Evolutionary conservation across 225 moss, liverwort and hornwort genomes (phyloP), one percentile per base, ranked within the genome.

Genomic region (Rhytidiadelphus loreus): DNA sequence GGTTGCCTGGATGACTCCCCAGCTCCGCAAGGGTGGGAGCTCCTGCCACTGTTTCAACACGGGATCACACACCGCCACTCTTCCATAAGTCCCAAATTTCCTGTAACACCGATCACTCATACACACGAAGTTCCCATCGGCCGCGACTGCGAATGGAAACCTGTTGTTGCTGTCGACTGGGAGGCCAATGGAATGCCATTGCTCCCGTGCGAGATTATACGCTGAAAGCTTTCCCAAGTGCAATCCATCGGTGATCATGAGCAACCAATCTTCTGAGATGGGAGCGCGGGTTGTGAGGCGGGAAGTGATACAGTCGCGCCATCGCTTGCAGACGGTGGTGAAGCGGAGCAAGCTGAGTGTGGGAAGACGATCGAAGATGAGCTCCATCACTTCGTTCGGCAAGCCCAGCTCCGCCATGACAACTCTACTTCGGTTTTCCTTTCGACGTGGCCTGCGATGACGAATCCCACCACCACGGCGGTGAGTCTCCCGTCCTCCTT

Each of bases 221-320:
- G 89, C 91, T 53, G 72, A 88, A 2, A 93, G 86, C 88, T 87
- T 93, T 59, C 93, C 92, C 7, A 92, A 84, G 68, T 93, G 93
- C 64, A 92, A 88, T 72, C 92, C 93, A 33, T 93, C 92, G 11
- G 92, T 89, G 88, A 93, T 87, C 93, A 92, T 92, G 81, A 93
- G 89, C 81, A 93, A 7, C 92, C 89, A 93, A 39, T 90, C 89
- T 64, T 93, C 93, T 1, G 81, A 39, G 6, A 89, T 80, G 3
- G 86, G 44, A 32, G 57, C 59, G 13, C 35, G 86, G 11, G 69
- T 87, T 13, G 65, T 19, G 33, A 92, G 57, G 19, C 89, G 84
- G 12, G 55, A 81, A 4, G 58, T 71, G 48, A 93, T 93, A 16
- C 86, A 77, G 44, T 91, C 87, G 21, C 86, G 87, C 92, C 93